Conservation (phyloP, 495 filamentous ascomycete species). For the Penicillium arizonense region DNA sequence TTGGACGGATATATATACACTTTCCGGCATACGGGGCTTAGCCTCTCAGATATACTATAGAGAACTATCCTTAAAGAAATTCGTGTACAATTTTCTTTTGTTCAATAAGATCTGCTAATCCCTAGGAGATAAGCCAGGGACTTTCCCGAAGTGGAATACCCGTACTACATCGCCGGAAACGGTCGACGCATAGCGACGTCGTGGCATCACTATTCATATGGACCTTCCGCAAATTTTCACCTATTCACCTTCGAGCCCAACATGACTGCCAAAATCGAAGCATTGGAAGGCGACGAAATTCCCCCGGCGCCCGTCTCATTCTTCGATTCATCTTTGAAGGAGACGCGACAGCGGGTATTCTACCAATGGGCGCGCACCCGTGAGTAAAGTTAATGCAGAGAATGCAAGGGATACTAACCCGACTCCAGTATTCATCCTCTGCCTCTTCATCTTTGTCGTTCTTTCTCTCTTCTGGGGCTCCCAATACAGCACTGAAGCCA, state of each 20-base stretch:
- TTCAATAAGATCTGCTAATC: neutral
- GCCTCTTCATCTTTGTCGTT: constrained; percentile 51
- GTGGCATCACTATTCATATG: neutral
- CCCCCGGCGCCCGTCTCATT: constrained; percentile 48
- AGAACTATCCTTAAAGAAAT: neutral
- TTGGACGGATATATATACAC: too few relatives aligned
- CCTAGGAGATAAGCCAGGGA: constrained; percentile 7
- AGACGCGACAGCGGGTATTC: constrained; percentile 45
- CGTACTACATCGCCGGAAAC: constrained; percentile 10
- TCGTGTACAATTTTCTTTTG: neutral
- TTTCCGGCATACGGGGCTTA: too few relatives aligned
- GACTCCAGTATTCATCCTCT: constrained; percentile 50
- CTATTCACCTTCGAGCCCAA: neutral
- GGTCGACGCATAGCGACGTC: neutral
- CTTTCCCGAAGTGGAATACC: constrained; percentile 7
- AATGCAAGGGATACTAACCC: neutral
- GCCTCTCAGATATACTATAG: too few relatives aligned
- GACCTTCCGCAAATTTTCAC: neutral
- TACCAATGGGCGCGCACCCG: constrained; percentile 32
- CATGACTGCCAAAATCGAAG: neutral
- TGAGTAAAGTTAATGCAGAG: constrained; percentile 5
- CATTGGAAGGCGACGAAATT: constrained; percentile 13
- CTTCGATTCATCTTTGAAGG: constrained; percentile 47
- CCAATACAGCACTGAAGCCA: constrained; percentile 49
- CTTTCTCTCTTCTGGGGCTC: constrained; percentile 63